These are phyloP conservation scores for Cymbidium sinense DNA, from an alignment of 106 monocot genomes.

Conservation along the genomic window DNA sequence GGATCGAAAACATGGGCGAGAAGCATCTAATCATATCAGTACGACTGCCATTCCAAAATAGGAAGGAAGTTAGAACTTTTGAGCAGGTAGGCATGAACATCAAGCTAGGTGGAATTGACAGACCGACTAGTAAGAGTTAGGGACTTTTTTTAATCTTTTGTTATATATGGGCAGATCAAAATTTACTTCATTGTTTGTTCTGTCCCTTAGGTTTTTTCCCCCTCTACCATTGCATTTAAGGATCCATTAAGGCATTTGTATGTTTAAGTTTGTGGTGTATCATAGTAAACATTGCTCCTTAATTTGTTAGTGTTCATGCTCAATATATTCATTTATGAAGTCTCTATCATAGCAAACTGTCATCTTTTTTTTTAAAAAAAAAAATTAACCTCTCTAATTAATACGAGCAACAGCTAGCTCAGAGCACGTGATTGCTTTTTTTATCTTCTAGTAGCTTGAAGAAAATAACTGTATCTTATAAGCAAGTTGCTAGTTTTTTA, in stretches of 20 bases:
- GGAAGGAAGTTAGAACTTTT: background rate
- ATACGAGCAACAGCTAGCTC: too few species aligned
- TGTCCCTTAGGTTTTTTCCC: background rate
- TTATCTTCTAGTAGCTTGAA: too few species aligned
- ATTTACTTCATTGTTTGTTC: background rate
- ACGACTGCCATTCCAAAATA: constrained; percentile 16
- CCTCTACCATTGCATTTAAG: background rate
- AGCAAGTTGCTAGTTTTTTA: background rate
- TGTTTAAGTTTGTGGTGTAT: background rate
- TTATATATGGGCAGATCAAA: background rate
- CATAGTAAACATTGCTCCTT: background rate
- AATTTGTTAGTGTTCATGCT: background rate
- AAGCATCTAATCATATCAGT: background rate
- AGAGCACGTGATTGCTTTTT: too few species aligned
- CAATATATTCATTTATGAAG: background rate
- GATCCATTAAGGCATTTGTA: constrained; percentile 2
- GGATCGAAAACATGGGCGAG: constrained; percentile 3
- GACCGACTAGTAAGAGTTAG: background rate
- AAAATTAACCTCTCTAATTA: too few species aligned
- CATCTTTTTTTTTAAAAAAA: too few species aligned
- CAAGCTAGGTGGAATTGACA: constrained; percentile 17
- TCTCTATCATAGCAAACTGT: too few species aligned
- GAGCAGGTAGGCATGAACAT: background rate
- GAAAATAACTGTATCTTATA: too few species aligned
- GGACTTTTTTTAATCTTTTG: background rate